phyloP scores from a whole-genome alignment of 2,329 filamentous ascomycete species.

The Pseudogymnoascus sp. region DNA sequence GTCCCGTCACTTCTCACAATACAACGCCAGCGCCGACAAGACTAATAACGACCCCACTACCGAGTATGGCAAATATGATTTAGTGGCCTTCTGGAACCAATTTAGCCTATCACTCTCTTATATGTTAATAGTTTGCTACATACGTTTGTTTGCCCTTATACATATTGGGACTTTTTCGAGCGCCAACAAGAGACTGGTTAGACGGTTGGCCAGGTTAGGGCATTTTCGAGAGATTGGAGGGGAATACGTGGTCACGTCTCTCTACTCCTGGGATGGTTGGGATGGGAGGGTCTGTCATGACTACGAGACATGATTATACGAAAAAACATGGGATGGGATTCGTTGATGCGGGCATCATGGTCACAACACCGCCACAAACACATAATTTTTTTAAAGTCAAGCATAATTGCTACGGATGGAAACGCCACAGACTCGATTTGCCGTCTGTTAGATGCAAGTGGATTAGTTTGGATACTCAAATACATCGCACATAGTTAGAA shows the following conservation, averaged over 20 bases:
- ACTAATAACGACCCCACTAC: not conserved
- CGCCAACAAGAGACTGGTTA: not conserved
- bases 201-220: not conserved
- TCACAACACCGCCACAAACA: not conserved
- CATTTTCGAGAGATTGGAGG: not conserved
- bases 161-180: not conserved
- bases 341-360: not conserved
- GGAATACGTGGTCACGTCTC: not conserved
- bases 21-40: constrained; percentile 27
- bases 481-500: constrained; percentile 4
- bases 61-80: not conserved
- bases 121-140: constrained; percentile 4
- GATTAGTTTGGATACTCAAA: not conserved
- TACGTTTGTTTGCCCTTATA: not conserved
- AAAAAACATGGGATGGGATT: not conserved
- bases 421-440: not conserved
- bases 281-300: not conserved
- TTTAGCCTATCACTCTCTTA: not conserved
- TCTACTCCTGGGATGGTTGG: not conserved
- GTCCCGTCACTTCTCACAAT: constrained; percentile 30
- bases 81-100: not conserved
- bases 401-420: not conserved
- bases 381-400: constrained; percentile 4
- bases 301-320: not conserved
- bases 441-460: not conserved